Evolutionary conservation across 2,329 filamentous ascomycete genomes (phyloP).

Genomic region (Aspergillus hortae): DNA sequence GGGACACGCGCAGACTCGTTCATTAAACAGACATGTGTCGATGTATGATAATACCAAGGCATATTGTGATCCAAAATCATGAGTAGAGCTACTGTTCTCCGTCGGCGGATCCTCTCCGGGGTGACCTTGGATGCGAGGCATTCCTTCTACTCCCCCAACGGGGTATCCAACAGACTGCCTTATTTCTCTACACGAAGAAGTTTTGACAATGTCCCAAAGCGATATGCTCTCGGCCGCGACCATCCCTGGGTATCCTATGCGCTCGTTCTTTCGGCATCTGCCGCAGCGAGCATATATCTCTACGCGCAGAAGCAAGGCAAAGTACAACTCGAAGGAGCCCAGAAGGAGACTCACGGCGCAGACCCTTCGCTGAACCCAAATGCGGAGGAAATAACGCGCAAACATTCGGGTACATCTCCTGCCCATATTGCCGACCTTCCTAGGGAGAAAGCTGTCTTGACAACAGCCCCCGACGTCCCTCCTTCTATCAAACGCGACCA

Average conservation of each 20-base stretch:
- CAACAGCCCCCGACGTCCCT: slow-evolving; percentile 28
- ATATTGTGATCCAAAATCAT: no score
- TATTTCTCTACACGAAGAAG: no score
- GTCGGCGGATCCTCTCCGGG: no score
- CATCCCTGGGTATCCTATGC: neutral
- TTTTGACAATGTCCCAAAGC: neutral
- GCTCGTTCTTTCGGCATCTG: neutral
- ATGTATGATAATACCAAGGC: no score
- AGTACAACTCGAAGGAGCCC: neutral
- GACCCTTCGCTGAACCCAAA: neutral
- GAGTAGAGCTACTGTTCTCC: no score
- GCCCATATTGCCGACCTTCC: slow-evolving; percentile 17
- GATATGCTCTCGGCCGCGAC: neutral
- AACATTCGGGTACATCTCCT: neutral
- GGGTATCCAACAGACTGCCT: no score
- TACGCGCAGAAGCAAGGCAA: neutral
- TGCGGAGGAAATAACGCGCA: neutral
- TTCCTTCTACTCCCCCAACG: no score
- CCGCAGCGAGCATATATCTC: slow-evolving; percentile 1
- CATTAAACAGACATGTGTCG: no score
- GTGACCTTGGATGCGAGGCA: no score
- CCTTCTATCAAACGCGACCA: slow-evolving; percentile 29
- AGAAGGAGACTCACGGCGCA: neutral
- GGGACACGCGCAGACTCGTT: no score
- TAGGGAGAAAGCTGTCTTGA: slow-evolving; percentile 26